Evolutionary conservation across 371 early-diverging fungal species (phyloP).

Genomic region (Mortierella sp.): DNA sequence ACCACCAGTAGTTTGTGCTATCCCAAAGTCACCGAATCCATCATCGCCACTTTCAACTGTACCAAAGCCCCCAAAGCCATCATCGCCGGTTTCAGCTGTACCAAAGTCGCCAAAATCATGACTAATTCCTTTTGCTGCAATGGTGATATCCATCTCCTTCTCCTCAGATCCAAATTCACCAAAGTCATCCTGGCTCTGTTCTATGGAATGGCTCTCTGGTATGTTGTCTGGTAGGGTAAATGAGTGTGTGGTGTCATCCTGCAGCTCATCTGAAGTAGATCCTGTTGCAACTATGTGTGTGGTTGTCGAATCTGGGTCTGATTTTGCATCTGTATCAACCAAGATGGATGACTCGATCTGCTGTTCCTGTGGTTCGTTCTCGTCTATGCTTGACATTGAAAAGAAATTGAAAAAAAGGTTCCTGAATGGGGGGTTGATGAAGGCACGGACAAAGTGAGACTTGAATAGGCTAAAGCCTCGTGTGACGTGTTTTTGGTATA

Average conservation of each 20-base stretch:
- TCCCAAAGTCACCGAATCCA: conserved; percentile 50
- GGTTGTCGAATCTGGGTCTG: not conserved
- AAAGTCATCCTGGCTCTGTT: conserved; percentile 15
- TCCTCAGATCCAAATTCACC: conserved; percentile 33
- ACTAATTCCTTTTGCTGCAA: not conserved
- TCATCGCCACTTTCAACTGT: conserved; percentile 29
- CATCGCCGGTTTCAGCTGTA: conserved; percentile 16
- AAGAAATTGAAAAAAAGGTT: not conserved
- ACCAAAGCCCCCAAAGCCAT: conserved; percentile 50
- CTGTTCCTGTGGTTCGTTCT: conserved; percentile 7
- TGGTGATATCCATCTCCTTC: not conserved
- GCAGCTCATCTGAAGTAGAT: not conserved
- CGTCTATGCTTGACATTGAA: conserved; percentile 19
- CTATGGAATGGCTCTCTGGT: not conserved
- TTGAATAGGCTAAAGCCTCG: not conserved
- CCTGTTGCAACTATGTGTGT: not conserved
- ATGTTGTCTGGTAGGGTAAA: not conserved
- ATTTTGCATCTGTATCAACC: not conserved
- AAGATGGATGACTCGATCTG: conserved; percentile 3
- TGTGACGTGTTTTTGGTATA: conserved; percentile 7
- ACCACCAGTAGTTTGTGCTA: conserved; percentile 20
- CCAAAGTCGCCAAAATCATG: conserved; percentile 46
- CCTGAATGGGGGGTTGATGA: conserved; percentile 1
- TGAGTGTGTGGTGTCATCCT: not conserved
- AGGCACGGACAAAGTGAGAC: not conserved